phyloP scores from a whole-genome alignment of 805 yeast genomes.

The Lachancea fermentati region DNA sequence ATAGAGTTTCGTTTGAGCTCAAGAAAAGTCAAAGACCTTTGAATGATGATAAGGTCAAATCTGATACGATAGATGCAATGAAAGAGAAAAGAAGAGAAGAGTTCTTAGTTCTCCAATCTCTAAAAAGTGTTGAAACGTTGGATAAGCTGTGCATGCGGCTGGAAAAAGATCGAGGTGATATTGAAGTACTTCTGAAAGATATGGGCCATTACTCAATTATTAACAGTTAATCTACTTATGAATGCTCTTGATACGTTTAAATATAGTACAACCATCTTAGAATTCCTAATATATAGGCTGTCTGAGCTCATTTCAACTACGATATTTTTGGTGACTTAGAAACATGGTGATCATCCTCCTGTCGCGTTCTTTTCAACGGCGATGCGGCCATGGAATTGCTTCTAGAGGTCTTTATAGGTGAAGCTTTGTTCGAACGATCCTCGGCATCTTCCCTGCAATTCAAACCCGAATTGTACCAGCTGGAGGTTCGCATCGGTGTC shows the following conservation, averaged over 20 bases:
- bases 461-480: background rate
- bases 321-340: conserved; percentile 1
- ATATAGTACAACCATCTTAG: background rate
- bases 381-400: conserved; percentile 6
- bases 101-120: conserved; percentile 35
- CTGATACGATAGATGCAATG: conserved; percentile 24
- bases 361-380: conserved; percentile 7
- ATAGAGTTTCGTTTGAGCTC: conserved; percentile 25
- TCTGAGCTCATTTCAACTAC: no score
- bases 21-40: conserved; percentile 21
- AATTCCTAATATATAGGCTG: no score
- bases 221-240: conserved; percentile 29
- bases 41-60: conserved; percentile 19
- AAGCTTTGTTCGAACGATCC: conserved; percentile 6
- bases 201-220: conserved; percentile 48
- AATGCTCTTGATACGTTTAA: no score
- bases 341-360: background rate
- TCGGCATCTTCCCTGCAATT: conserved; percentile 1
- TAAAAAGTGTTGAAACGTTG: conserved; percentile 49
- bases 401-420: conserved; percentile 10
- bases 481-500: conserved; percentile 14
- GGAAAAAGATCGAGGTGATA: conserved; percentile 48
- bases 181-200: conserved; percentile 42
- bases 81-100: conserved; percentile 20
- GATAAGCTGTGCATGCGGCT: conserved; percentile 70